Evolutionary conservation across 805 yeast genomes (phyloP).

Genomic region (Kodamaea jinghongensis): DNA sequence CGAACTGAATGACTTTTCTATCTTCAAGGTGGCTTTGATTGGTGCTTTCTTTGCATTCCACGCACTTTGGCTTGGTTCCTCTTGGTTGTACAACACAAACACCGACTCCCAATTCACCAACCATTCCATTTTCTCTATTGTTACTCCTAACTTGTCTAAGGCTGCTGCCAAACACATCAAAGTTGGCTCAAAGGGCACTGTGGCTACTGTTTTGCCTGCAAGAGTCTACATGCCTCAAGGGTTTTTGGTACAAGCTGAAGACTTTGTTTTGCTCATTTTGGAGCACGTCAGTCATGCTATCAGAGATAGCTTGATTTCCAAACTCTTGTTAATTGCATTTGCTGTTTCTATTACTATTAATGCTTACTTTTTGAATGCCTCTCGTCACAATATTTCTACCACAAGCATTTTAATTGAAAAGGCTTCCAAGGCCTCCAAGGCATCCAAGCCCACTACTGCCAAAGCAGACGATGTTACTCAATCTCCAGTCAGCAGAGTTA

Average conservation of each 20-base stretch:
- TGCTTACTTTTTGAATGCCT: slow-evolving; percentile 80
- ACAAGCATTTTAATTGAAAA: slow-evolving; percentile 39
- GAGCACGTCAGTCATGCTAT: slow-evolving; percentile 64
- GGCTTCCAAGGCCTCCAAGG: slow-evolving; percentile 32
- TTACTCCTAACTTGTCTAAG: slow-evolving; percentile 33
- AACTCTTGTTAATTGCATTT: slow-evolving; percentile 68
- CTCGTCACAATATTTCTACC: slow-evolving; percentile 60
- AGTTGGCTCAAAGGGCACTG: slow-evolving; percentile 47
- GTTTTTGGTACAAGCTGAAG: slow-evolving; percentile 58
- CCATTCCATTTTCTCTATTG: slow-evolving; percentile 8
- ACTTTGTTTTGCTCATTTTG: slow-evolving; percentile 48
- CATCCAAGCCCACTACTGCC: slow-evolving; percentile 17
- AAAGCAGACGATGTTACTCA: slow-evolving; percentile 18
- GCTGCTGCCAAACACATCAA: slow-evolving; percentile 43
- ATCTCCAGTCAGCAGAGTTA: background rate
- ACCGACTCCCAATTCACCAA: slow-evolving; percentile 8
- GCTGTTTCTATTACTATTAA: slow-evolving; percentile 77
- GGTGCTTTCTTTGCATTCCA: slow-evolving; percentile 61
- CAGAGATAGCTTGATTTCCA: slow-evolving; percentile 76
- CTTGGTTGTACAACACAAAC: slow-evolving; percentile 53
- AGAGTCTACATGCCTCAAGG: slow-evolving; percentile 59
- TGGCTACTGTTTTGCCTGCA: slow-evolving; percentile 58
- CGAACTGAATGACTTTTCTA: slow-evolving; percentile 18
- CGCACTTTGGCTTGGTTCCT: slow-evolving; percentile 64
- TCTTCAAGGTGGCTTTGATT: slow-evolving; percentile 61